phyloP scores from a whole-genome alignment of 2,329 filamentous ascomycete genomes.

The Verticillium zaregamsianum region DNA sequence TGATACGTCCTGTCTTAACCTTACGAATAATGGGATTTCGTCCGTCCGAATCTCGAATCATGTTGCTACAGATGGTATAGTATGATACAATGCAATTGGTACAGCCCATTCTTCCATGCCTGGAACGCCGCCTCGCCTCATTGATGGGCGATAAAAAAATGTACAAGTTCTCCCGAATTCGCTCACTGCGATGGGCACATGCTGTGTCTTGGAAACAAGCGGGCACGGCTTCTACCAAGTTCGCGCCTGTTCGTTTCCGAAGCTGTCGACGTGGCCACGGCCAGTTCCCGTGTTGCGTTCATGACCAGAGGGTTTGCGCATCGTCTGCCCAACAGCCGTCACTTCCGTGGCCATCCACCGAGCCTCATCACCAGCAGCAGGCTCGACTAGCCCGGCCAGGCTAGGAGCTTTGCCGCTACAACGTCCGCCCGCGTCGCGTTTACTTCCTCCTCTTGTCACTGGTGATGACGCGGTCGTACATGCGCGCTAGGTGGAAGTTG shows the following conservation, averaged over 20 bases:
- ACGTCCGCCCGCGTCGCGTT: constrained; percentile 1
- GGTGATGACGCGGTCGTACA: constrained; percentile 60
- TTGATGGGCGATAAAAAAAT: neutral
- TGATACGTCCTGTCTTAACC: neutral
- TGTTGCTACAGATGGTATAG: neutral
- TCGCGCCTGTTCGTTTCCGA: neutral
- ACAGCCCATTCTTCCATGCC: neutral
- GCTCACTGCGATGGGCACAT: neutral
- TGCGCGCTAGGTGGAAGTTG: constrained; percentile 88
- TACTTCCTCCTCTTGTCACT: constrained; percentile 26
- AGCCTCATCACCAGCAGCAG: no score
- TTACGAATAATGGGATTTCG: neutral
- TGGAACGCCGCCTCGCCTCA: neutral
- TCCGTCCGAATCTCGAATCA: neutral
- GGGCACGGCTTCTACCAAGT: neutral
- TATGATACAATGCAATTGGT: neutral
- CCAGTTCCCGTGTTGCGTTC: no score
- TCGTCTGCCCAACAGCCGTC: no score
- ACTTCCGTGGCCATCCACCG: no score
- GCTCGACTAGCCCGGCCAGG: no score
- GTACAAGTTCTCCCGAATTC: neutral
- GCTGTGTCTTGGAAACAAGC: neutral
- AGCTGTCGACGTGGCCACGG: neutral
- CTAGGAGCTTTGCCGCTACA: no score
- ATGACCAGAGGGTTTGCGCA: no score